A percentile compares a stretch with the other conserved stretches of the same genome.
Conservation (phyloP, 1,139 yeast species). For the Zhuliangozyma blackwelliae region DNA sequence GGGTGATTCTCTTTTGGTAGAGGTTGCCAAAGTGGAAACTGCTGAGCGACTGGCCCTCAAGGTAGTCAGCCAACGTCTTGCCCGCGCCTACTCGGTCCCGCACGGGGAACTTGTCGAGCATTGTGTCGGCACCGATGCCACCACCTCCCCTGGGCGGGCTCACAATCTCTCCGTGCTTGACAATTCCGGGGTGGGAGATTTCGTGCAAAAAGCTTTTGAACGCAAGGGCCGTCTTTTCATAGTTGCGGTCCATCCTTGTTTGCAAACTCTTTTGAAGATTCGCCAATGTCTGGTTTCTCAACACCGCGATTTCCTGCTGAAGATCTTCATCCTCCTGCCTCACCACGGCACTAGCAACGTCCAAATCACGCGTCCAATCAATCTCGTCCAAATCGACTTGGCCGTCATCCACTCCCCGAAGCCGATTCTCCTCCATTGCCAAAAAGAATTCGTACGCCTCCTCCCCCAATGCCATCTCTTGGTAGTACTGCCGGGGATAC, state of each 20-base stretch:
- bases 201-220: slow-evolving; percentile 14
- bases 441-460: slow-evolving; percentile 34
- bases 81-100: slow-evolving; percentile 28
- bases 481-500: slow-evolving; percentile 26
- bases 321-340: slow-evolving; percentile 6
- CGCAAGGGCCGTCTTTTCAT: slow-evolving; percentile 15
- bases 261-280: slow-evolving; percentile 16
- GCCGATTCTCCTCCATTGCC: slow-evolving; percentile 6
- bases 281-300: not conserved
- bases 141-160: slow-evolving; percentile 1
- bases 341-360: slow-evolving; percentile 14
- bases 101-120: slow-evolving; percentile 15
- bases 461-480: slow-evolving; percentile 25
- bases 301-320: not conserved
- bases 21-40: slow-evolving; percentile 29
- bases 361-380: slow-evolving; percentile 24
- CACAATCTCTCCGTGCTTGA: slow-evolving; percentile 34
- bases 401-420: not conserved
- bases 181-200: slow-evolving; percentile 18
- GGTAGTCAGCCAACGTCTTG: slow-evolving; percentile 29
- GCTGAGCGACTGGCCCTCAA: slow-evolving; percentile 17
- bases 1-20: slow-evolving; percentile 20
- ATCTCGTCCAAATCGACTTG: slow-evolving; percentile 3
- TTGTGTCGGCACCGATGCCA: not conserved
- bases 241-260: slow-evolving; percentile 20